Base-by-base conservation (phyloP, 805 yeast species). In the Clavispora santaluciae region DNA sequence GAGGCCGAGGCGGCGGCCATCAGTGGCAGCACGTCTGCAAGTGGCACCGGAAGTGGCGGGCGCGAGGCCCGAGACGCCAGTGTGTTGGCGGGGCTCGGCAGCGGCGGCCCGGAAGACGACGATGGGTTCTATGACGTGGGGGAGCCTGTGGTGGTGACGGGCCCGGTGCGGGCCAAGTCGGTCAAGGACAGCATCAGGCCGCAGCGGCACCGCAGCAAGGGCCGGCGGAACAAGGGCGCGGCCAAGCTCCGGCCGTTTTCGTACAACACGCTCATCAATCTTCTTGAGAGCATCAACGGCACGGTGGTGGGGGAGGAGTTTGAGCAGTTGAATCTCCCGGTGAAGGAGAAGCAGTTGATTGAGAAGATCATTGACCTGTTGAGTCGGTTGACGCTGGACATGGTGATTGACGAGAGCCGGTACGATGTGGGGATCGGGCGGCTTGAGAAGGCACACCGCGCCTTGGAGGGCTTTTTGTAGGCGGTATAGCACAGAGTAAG, bases 321-420 rank as follows among this genome's bases (percentile, higher is more conserved):
- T 56, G 78, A 81, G 31, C 78, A 78, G 39, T 63, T 90, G 43
- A 85, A 83, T 28, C 70, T 89, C 48, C 89, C 91, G 8, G 64
- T 73, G 0, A 83, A 82, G 44, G 96, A 89, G 55, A 83, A 85
- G 50, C 82, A 78, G 52, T 70, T 90, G 30, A 69, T 91, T 33
- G 97, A 91, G 55, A 81, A 87, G 60, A 79, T 91, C 36, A 85
- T 91, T 3, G 95, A 89, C 54, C 81, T 95, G 2, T 68, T 91
- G 35, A 82, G 93, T 29, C 73, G 93, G 52, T 73, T 93, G 43
- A 88, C 95, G 3, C 87, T 90, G 39, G 96, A 89, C 56, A 88
- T 93, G 86, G 84, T 89, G 40, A 59, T 86, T 41, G 96, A 91
- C 59, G 87, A 87, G 22, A 78, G 77, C 22, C 78, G 93, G 54